A percentile compares a stretch with the other conserved stretches of the same genome.
phyloP scores from a whole-genome alignment of 345 rosid genomes.

The Bruguiera parviflora region DNA sequence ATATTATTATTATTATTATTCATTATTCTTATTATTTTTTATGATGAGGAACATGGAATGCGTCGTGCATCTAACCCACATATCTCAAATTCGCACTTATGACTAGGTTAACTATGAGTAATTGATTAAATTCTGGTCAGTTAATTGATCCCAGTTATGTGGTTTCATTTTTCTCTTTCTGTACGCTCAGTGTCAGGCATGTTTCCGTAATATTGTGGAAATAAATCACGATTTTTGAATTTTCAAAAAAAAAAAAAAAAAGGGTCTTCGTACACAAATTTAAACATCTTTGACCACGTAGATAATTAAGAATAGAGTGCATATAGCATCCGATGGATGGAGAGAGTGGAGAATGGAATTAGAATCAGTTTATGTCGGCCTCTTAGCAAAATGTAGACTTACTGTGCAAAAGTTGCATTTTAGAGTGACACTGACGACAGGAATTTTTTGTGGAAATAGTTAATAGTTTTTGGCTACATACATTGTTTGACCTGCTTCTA shows the following conservation, averaged over 20 bases:
- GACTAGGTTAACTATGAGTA: too few species aligned
- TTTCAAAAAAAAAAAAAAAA: background rate
- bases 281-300: background rate
- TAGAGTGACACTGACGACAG: conserved; percentile 31
- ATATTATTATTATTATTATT: too few species aligned
- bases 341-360: conserved; percentile 41
- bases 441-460: conserved; percentile 25
- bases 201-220: too few species aligned
- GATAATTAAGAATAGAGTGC: background rate
- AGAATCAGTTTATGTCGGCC: conserved; percentile 44
- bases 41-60: too few species aligned
- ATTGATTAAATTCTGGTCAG: too few species aligned
- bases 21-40: too few species aligned
- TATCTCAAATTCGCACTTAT: too few species aligned
- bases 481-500: conserved; percentile 23
- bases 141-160: too few species aligned
- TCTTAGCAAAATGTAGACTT: conserved; percentile 21
- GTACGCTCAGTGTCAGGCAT: too few species aligned
- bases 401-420: conserved; percentile 3
- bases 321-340: conserved; percentile 15
- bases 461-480: conserved; percentile 6
- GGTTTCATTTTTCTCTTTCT: too few species aligned
- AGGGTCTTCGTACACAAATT: background rate
- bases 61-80: too few species aligned
- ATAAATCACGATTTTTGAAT: background rate